Evolutionary conservation across 352 stramenopile genomes (phyloP).

Genomic region (Aphanomyces stellatus): DNA sequence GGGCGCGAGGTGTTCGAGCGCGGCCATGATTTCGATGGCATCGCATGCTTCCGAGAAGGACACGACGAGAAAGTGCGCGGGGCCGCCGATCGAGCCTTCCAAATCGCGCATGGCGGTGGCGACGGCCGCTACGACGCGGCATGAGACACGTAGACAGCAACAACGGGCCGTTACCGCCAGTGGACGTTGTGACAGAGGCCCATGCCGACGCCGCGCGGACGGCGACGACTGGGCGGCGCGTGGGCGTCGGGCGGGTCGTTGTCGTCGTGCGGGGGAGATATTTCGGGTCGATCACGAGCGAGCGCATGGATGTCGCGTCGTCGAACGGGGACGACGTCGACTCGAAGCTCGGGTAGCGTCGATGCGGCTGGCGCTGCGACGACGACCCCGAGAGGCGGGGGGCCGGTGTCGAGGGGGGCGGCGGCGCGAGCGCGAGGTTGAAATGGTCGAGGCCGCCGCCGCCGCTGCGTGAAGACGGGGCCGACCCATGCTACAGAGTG

Average conservation of each 20-base stretch:
- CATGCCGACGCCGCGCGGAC: conserved; percentile 10
- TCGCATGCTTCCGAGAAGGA: conserved; percentile 79
- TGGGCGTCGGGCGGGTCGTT: background rate
- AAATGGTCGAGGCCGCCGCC: too few relatives aligned
- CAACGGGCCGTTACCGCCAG: background rate
- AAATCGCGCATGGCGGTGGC: conserved; percentile 72
- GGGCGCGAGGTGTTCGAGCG: conserved; percentile 63
- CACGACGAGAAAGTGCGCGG: conserved; percentile 79
- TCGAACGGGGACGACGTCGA: background rate
- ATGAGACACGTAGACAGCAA: conserved; percentile 40
- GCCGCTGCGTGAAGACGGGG: too few relatives aligned
- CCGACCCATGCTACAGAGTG: too few relatives aligned
- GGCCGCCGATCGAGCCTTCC: conserved; percentile 60
- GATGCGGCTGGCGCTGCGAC: too few relatives aligned
- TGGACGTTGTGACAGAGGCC: background rate
- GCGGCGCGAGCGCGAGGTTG: too few relatives aligned
- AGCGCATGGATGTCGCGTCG: background rate
- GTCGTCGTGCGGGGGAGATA: background rate
- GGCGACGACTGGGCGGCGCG: background rate
- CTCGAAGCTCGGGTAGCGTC: background rate
- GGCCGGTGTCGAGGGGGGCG: too few relatives aligned
- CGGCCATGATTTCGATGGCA: conserved; percentile 56
- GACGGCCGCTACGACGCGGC: conserved; percentile 60
- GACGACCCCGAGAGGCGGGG: too few relatives aligned
- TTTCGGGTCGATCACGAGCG: background rate